Evolutionary conservation across 2,329 filamentous ascomycete species (phyloP).

Genomic region (Colletotrichum navitas): DNA sequence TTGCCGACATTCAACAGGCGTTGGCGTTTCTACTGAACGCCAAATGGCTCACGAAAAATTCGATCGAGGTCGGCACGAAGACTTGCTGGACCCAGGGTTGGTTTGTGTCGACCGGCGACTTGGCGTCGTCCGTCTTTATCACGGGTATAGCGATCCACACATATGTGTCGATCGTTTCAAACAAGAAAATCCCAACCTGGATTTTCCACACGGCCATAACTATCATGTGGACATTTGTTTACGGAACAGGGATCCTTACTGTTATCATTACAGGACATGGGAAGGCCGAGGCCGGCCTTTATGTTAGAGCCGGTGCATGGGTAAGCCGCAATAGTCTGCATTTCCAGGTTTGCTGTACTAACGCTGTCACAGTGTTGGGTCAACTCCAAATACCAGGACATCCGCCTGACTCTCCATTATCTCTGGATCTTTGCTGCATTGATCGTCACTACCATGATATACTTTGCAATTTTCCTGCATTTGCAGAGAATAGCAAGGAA

Average conservation of each 20-base stretch:
- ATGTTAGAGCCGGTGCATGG: constrained; percentile 75
- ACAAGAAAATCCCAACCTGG: constrained; percentile 63
- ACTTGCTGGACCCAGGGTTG: constrained; percentile 76
- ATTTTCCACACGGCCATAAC: constrained; percentile 63
- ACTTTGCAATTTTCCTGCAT: constrained; percentile 56
- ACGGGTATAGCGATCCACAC: constrained; percentile 75
- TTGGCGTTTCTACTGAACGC: constrained; percentile 74
- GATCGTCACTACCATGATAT: constrained; percentile 54
- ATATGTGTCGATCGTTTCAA: constrained; percentile 71
- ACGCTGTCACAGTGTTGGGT: constrained; percentile 69
- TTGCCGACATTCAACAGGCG: constrained; percentile 76
- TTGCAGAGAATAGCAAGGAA: constrained; percentile 48
- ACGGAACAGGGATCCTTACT: constrained; percentile 67
- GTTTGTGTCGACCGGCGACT: constrained; percentile 74
- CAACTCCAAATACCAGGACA: constrained; percentile 62
- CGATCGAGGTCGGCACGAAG: constrained; percentile 64
- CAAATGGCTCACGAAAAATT: constrained; percentile 67
- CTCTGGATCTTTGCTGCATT: constrained; percentile 70
- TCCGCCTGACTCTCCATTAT: constrained; percentile 73
- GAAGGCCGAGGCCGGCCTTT: constrained; percentile 60
- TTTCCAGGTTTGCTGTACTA: constrained; percentile 11
- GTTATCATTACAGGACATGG: constrained; percentile 59
- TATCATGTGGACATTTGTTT: constrained; percentile 69
- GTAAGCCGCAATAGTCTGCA: constrained; percentile 50
- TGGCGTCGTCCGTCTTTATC: constrained; percentile 76